Base-by-base conservation (phyloP, 306 rosid species). In the Glycine soja region DNA sequence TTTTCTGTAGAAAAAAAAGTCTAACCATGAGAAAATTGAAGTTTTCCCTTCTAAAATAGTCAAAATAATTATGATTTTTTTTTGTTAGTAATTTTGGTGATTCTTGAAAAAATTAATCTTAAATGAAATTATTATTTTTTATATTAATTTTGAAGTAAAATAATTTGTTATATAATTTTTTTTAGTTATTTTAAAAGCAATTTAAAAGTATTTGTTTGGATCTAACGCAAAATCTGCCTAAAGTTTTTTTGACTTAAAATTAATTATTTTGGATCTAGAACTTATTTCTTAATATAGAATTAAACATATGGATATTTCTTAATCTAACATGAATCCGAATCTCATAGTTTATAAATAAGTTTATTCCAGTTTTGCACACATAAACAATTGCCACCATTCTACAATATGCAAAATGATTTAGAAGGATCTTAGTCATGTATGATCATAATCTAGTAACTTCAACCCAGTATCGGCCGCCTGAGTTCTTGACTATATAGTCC, bases 371-470 rank as follows among this genome's bases (percentile, higher is more conserved):
- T 53, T 53, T 53, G 59, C 19, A 14, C 19, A 53, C 19, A 53
- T 36, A 14, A 52, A n/a, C 45, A 50, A 50, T 51, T 13, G 15
- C 6, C 3, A 51, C 56, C 15, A 51, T 51, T 53, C 5, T 15
- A 56, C 0, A 15, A 56, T n/a, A 15, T 51, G 4, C 16, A 19
- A 30, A 24, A 62, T 32, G 68, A 62, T 32, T 30, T 30, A 10
- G 43, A 30, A 62, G 68, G 68, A 62, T 62, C 13, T 24, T 59
- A 59, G 19, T 24, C 1, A 10, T 59, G 65, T 9, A 10, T 59
- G 66, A 59, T 59, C 68, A 32, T 32, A 30, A 62, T 62, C 43
- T 32, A 11, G 43, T 30, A 62, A 62, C 68, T 30, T 62, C 43
- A 62, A 30, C 43, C 5, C 68, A 10, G 43, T 5, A 62, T 62